Evolutionary conservation across 129 eudicot species (phyloP).

Genomic region (Chrysanthemum seticuspe): DNA sequence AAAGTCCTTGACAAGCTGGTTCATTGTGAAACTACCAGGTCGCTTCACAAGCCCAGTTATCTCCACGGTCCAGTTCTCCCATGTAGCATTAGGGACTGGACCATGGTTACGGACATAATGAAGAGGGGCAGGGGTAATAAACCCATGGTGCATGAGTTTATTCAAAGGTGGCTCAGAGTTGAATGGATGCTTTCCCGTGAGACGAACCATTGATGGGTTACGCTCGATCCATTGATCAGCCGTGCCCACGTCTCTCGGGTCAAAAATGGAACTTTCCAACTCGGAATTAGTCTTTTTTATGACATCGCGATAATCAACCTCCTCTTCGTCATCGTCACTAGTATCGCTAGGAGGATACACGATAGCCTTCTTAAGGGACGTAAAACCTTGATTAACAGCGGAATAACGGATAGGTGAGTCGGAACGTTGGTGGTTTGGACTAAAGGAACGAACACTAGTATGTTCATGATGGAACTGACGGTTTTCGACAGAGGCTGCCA

Average conservation of each 20-base stretch:
- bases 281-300: constrained; percentile 51
- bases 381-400: constrained; percentile 12
- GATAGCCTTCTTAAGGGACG: background rate
- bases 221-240: constrained; percentile 86
- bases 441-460: constrained; percentile 34
- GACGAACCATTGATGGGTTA: constrained; percentile 73
- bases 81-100: constrained; percentile 58
- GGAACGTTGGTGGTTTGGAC: constrained; percentile 48
- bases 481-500: constrained; percentile 93
- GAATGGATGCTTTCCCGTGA: constrained; percentile 96
- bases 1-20: constrained; percentile 54
- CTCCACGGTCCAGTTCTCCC: constrained; percentile 88
- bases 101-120: constrained; percentile 99
- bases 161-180: constrained; percentile 83
- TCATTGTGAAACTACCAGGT: constrained; percentile 69
- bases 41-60: constrained; percentile 63
- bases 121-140: constrained; percentile 90
- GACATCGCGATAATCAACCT: constrained; percentile 21
- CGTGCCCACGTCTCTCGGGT: constrained; percentile 62
- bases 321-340: constrained; percentile 41
- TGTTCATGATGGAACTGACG: constrained; percentile 59
- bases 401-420: constrained; percentile 57
- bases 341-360: constrained; percentile 21
- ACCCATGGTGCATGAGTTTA: constrained; percentile 96
- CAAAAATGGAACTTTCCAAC: constrained; percentile 59